Base-by-base conservation (phyloP, 495 filamentous ascomycete genomes). In the Trichoderma asperelloides region DNA sequence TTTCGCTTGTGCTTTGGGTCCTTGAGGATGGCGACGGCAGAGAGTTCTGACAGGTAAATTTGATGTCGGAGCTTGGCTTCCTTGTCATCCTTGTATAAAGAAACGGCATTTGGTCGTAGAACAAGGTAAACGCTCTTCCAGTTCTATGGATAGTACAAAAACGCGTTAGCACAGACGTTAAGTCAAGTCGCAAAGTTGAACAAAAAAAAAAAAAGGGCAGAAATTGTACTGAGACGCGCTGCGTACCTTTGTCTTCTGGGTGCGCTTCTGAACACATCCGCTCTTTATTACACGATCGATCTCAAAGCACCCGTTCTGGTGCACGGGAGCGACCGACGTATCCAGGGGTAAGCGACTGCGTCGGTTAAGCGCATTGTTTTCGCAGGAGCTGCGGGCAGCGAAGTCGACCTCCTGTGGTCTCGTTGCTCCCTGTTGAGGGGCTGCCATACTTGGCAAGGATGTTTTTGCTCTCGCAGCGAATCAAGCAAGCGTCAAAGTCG, bases 41-140 rank as follows among this genome's bases (percentile, higher is more conserved):
- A 97, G 67, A 98, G 83, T 68, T 98, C 95, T 41, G 91, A 90
- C 57, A 97, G 85, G 72, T 86, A 87, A 69, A 98, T 86, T 71
- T 96, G 93, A 71, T 92, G 89, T 28, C 91, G 88, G 9, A 98
- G 85, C 74, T 94, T 92, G 70, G 89, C 90, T 73, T 96, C 92
- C 71, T 91, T 89, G 66, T 92, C 86, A 70, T 93, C 89, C 74
- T 95, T 94, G 86, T 98, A 98, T 69, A 96, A 92, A 43, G 92
- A 97, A 27, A 98, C 85, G n/a, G 91, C 83, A 72, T 96, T 96
- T 1, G 94, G 93, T 62, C 95, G 89, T 39, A 98, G 87, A 49
- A 98, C 94, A 33, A 98, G 83, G 76, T 91, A 93, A 65, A 92
- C 88, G 15, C 87, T 82, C 78, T 96, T 96, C 95, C 95, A 98